These are phyloP conservation scores for Tulasnella calospora DNA, from an alignment of 768 basidiomycete species.

Conservation along the genomic window DNA sequence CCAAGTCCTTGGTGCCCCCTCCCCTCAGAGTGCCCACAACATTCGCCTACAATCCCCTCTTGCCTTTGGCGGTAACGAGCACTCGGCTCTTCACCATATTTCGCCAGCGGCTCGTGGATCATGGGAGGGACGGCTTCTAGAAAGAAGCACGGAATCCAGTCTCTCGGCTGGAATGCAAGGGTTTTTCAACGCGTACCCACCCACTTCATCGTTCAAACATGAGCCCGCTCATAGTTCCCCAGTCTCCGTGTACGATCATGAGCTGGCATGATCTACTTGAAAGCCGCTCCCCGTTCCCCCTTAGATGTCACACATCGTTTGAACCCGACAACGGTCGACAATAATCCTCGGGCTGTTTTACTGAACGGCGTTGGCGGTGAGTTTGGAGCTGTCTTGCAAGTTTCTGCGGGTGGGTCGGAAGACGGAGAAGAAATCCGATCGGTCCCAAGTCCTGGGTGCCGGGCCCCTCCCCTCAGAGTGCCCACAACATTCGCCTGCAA, in stretches of 20 bases:
- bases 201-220: no score
- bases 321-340: no score
- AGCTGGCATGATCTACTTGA: no score
- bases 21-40: neutral
- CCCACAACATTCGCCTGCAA: slow-evolving; percentile 6
- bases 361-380: neutral
- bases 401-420: neutral
- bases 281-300: no score
- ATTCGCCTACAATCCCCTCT: slow-evolving; percentile 1
- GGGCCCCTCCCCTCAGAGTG: neutral
- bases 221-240: no score
- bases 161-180: no score
- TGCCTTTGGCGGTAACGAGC: neutral
- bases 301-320: no score
- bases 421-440: slow-evolving; percentile 8
- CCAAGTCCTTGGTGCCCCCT: neutral
- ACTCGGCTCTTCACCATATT: neutral
- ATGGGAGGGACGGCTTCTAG: no score
- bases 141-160: no score
- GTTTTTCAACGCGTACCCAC: no score
- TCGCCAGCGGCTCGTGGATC: no score
- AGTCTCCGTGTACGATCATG: no score
- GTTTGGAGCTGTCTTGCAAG: neutral
- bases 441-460: neutral
- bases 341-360: neutral